Evolutionary conservation across 306 rosid genomes (phyloP), one percentile per base, ranked within the genome.

Genomic region (Dicorynia guianensis): DNA sequence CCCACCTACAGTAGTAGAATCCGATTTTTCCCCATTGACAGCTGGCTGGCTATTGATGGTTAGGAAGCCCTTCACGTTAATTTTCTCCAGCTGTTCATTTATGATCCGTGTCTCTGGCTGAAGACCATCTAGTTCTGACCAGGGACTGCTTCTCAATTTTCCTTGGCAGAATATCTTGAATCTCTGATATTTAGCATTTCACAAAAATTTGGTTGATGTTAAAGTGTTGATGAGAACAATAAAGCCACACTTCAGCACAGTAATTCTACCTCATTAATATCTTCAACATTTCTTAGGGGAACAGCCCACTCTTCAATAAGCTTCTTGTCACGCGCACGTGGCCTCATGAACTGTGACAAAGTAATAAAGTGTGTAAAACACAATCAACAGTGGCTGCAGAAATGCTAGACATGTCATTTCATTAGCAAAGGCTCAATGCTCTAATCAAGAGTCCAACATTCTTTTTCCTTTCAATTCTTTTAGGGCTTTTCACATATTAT

Each of bases 21-120:
- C 93, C 79, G 99, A 95, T 77, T 79, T 90, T 81, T 92, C 97
- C 79, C 96, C 97, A 38, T 92, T 89, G 56, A 92, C 92, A 11
- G 99, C 91, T 47, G 97, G 99, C 83, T 95, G 99, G 88, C 99
- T 95, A 83, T 95, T 95, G 80, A 95, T 87, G 67, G 99, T 86
- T 76, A 95, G 97, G 85, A 89, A 92, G 62, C 99, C 99, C 78
- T 87, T 89, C 0, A 42, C 11, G 82, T 85, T 95, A 62, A 95
- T 83, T 77, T 78, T 92, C 67, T 82, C 97, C 65, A 92, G 91
- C 66, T 66, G 92, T 72, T 95, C 97, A 11, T 87, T 90, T 76
- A 95, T 95, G 81, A 90, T 89, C 79, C 81, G 84, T 44, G 97
- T 90, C 89, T 92, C 99, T 17, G 96, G 93, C 84, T 89, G 97